Conservation (phyloP, 2,329 filamentous ascomycete genomes). For the Penicillium digitatum region DNA sequence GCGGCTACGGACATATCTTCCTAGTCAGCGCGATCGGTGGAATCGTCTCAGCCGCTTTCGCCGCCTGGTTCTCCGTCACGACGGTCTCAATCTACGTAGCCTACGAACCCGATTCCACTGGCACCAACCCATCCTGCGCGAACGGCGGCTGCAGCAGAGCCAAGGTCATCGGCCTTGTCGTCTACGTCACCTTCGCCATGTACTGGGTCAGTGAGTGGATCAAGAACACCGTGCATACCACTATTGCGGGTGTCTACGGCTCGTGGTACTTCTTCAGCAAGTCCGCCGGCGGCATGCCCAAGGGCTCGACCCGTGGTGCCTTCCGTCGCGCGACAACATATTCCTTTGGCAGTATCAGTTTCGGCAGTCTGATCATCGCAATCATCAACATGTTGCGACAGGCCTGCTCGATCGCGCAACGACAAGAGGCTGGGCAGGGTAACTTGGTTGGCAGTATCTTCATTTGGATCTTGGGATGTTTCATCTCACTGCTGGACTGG, state of each 20-base stretch:
- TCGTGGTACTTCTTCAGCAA: constrained; percentile 82
- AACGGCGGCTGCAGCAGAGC: constrained; percentile 64
- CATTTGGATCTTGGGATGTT: constrained; percentile 71
- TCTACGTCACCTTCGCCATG: constrained; percentile 83
- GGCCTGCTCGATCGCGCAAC: constrained; percentile 71
- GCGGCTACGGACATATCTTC: constrained; percentile 80
- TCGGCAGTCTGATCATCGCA: constrained; percentile 81
- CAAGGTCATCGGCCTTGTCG: constrained; percentile 78
- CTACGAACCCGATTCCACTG: constrained; percentile 60
- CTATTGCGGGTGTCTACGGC: constrained; percentile 82
- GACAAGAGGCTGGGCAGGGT: constrained; percentile 60
- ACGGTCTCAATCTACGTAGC: constrained; percentile 81
- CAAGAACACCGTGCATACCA: constrained; percentile 89
- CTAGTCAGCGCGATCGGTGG: constrained; percentile 81
- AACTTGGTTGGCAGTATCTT: constrained; percentile 64
- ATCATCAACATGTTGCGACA: constrained; percentile 83
- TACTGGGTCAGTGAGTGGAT: constrained; percentile 94
- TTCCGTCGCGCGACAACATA: constrained; percentile 78
- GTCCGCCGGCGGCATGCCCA: constrained; percentile 63
- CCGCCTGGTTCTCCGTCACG: constrained; percentile 81
- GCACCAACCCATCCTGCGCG: constrained; percentile 52
- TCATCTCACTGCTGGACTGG: constrained; percentile 79
- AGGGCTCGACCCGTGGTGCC: constrained; percentile 75
- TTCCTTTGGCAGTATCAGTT: constrained; percentile 84
- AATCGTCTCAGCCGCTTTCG: constrained; percentile 68